Conservation (phyloP, 1,284 basidiomycete species). For the Veloboletus limbatus region DNA sequence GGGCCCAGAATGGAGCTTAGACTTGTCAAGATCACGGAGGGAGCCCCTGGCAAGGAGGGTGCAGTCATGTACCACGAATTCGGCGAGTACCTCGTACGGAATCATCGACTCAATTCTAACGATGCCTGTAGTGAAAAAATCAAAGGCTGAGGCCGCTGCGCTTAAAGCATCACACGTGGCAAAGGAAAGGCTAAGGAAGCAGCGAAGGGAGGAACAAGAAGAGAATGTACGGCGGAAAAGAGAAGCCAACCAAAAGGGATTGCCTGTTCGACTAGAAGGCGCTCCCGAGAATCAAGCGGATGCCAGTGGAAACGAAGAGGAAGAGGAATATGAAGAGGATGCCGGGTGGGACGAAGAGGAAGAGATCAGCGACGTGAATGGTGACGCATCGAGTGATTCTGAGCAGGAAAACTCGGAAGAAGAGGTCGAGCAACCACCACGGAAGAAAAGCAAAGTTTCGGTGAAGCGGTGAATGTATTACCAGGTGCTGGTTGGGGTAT, state of each 20-base stretch:
- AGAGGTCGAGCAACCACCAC: conserved; percentile 31
- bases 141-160: conserved; percentile 64
- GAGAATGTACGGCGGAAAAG: conserved; percentile 84
- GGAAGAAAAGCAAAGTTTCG: conserved; percentile 38
- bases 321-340: conserved; percentile 44
- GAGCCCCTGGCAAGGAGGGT: conserved; percentile 87
- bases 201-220: conserved; percentile 84
- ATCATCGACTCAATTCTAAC: conserved; percentile 9
- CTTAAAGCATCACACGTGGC: conserved; percentile 74
- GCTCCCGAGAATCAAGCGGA: conserved; percentile 35
- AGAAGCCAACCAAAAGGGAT: conserved; percentile 37
- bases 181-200: conserved; percentile 70
- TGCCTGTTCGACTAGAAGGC: conserved; percentile 26
- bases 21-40: conserved; percentile 93
- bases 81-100: conserved; percentile 47
- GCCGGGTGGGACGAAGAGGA: conserved; percentile 63
- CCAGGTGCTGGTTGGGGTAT: conserved; percentile 17
- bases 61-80: conserved; percentile 91
- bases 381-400: conserved; percentile 43
- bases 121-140: conserved; percentile 68
- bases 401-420: conserved; percentile 40
- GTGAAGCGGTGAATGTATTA: conserved; percentile 37
- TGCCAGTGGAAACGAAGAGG: conserved; percentile 38
- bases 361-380: conserved; percentile 59
- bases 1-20: conserved; percentile 94